A percentile compares a stretch with the other conserved stretches of the same genome.
phyloP scores from a whole-genome alignment of 345 rosid species.

The Zanthoxylum bungeanum region DNA sequence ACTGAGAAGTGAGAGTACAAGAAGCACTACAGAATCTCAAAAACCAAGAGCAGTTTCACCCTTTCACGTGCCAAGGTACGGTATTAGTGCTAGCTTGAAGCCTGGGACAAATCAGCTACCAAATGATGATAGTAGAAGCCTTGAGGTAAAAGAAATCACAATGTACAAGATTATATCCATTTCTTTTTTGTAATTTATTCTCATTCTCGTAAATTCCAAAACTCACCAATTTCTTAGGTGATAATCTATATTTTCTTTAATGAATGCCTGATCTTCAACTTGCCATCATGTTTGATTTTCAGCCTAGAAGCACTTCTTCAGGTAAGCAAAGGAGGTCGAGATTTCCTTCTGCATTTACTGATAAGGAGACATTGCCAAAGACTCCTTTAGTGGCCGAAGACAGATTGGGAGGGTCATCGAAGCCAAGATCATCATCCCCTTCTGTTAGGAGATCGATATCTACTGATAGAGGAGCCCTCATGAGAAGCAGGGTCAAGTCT shows the following conservation, averaged over 20 bases:
- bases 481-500: conserved; percentile 51
- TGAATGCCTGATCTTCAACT: background rate
- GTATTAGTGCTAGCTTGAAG: conserved; percentile 37
- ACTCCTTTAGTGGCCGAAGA: conserved; percentile 49
- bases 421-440: conserved; percentile 74
- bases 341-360: conserved; percentile 60
- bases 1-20: conserved; percentile 37
- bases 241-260: background rate
- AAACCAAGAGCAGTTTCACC: conserved; percentile 87
- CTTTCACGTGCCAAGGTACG: conserved; percentile 59
- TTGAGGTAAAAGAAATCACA: conserved; percentile 46
- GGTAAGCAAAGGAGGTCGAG: conserved; percentile 83
- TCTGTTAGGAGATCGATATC: conserved; percentile 75
- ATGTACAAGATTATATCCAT: background rate
- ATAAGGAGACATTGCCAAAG: conserved; percentile 56
- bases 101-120: conserved; percentile 52
- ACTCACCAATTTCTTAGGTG: background rate
- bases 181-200: too few relatives aligned
- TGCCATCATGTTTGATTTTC: conserved; percentile 23
- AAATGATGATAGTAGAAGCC: conserved; percentile 41
- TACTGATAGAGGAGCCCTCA: conserved; percentile 68
- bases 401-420: conserved; percentile 29
- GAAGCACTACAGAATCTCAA: conserved; percentile 52
- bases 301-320: conserved; percentile 81
- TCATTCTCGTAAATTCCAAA: background rate